Conservation (phyloP, 371 early-diverging fungal species). For the Mortierella sp. region DNA sequence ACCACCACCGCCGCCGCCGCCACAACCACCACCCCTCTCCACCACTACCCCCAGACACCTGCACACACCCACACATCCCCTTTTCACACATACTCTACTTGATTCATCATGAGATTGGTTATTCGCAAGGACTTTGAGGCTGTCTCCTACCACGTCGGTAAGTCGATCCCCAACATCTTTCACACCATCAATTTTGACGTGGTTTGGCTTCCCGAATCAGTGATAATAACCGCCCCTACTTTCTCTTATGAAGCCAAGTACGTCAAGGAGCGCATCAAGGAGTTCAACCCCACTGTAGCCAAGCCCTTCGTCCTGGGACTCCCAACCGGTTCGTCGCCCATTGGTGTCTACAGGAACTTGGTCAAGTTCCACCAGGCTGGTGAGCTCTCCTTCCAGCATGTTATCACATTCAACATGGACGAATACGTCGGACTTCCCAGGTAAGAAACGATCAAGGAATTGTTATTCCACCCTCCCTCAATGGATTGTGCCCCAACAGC, state of each 20-base stretch:
- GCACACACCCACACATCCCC: constrained; percentile 9
- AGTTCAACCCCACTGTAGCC: constrained; percentile 78
- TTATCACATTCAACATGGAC: constrained; percentile 80
- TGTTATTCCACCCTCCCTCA: too few species aligned
- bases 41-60: too few species aligned
- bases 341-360: constrained; percentile 75
- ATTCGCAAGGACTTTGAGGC: constrained; percentile 75
- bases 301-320: constrained; percentile 90
- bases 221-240: too few species aligned
- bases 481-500: too few species aligned
- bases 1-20: not conserved
- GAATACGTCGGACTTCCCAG: constrained; percentile 73
- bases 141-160: constrained; percentile 74
- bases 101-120: constrained; percentile 75
- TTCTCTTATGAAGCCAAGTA: constrained; percentile 71
- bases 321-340: constrained; percentile 78
- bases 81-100: too few species aligned
- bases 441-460: not conserved
- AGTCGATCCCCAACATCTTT: too few species aligned
- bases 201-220: too few species aligned
- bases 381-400: constrained; percentile 69
- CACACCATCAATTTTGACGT: too few species aligned
- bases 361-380: constrained; percentile 71
- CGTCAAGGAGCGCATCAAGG: constrained; percentile 81
- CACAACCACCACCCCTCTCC: not conserved